Evolutionary conservation across 192 early-diverging fungal genomes (phyloP), one percentile per base, ranked within the genome.

Genomic region (Backusella circina): DNA sequence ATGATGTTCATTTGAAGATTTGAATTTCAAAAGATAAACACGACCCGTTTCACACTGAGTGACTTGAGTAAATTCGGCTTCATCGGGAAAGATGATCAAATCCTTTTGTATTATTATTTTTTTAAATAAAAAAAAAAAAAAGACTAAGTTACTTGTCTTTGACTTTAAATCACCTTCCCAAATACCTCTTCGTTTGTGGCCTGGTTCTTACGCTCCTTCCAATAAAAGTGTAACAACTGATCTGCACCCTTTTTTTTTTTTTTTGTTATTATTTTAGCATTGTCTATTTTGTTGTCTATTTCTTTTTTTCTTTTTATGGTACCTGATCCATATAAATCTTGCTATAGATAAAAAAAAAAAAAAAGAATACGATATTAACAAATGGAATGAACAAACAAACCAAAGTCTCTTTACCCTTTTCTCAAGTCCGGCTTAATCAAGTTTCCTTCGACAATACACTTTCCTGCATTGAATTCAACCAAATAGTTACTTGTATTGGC

Each of bases 11-110:
- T 83, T 86, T 16, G 94, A 94, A 2, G 93, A 90, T 80, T 91
- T 89, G 84, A 95, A 96, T 79, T 90, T 91, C 30, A 96, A 83
- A 50, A 96, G 84, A 74, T 90, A 90, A 0, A 96, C 95, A 72
- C 95, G 92, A 5, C 90, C 94, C 16, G 85, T 87, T 30, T 83
- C 83, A 64, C 88, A 89, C 38, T 88, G 72, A n/a, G 71, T 50
- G 10, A 90, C 88, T 16, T 47, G 70, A 8, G 82, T 78, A n/a
- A 93, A 80, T 54, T 91, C 88, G 7, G 92, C 93, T 77, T 96
- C 95, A 28, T 91, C 93, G 18, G 90, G 87, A 54, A 96, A 91
- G 61, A 94, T 85, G 41, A 93, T 92, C 32, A 93, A 84, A 79
- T 92, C 91, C 79, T 80, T 65, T 28, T 68, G 21, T 67, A 36